phyloP scores from a whole-genome alignment of 176 grass and related monocot genomes.

The Aegilops sharonensis region DNA sequence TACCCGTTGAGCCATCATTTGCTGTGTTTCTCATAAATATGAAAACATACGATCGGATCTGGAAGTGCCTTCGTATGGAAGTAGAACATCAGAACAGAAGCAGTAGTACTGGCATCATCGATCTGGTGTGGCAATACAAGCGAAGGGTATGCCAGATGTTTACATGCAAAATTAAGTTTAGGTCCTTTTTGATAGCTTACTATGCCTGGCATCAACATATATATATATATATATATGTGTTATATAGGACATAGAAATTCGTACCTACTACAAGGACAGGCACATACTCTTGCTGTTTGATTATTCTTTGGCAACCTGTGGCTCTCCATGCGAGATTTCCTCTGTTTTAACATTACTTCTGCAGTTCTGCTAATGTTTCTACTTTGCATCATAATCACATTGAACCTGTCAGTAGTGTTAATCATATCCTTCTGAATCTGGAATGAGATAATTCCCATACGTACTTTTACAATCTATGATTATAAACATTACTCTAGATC shows the following conservation, averaged over 20 bases:
- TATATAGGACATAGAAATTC: background rate
- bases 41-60: constrained; percentile 36
- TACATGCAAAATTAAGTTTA: background rate
- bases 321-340: background rate
- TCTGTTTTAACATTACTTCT: background rate
- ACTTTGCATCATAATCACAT: background rate
- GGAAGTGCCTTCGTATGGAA: constrained; percentile 21
- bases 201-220: background rate
- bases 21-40: constrained; percentile 42
- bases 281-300: too few species aligned
- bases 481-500: background rate
- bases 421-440: background rate
- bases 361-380: background rate
- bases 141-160: constrained; percentile 6
- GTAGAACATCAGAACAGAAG: background rate
- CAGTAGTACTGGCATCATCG: background rate
- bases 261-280: too few species aligned
- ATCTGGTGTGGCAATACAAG: constrained; percentile 12
- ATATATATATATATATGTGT: too few species aligned
- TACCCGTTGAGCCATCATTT: constrained; percentile 8
- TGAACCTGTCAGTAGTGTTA: background rate
- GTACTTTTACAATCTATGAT: background rate
- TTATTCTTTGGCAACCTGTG: background rate
- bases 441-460: background rate
- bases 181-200: background rate